Evolutionary conservation across 192 early-diverging fungal species (phyloP).

Genomic region (Coemansia sp.): DNA sequence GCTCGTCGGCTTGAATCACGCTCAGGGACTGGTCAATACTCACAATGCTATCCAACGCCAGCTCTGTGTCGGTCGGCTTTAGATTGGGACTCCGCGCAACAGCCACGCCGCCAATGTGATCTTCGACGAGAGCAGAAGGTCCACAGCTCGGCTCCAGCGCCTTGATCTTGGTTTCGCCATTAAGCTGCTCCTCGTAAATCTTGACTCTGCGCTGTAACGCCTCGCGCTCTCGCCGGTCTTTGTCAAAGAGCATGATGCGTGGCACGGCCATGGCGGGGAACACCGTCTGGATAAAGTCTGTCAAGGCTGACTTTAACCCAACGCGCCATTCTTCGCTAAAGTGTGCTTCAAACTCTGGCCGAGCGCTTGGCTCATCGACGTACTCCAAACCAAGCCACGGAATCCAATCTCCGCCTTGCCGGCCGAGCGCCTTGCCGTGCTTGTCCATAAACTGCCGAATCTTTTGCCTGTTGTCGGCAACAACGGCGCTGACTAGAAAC

Average conservation of each 20-base stretch:
- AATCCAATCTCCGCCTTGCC: slow-evolving; percentile 53
- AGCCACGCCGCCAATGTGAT: slow-evolving; percentile 37
- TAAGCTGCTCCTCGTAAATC: slow-evolving; percentile 29
- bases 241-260: slow-evolving; percentile 52
- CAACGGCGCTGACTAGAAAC: slow-evolving; percentile 41
- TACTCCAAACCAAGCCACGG: slow-evolving; percentile 52
- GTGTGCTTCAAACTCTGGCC: slow-evolving; percentile 48
- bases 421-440: slow-evolving; percentile 35
- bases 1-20: slow-evolving; percentile 24
- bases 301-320: slow-evolving; percentile 31
- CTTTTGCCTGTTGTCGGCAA: slow-evolving; percentile 6
- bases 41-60: background rate
- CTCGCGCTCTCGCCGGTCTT: slow-evolving; percentile 35
- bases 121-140: slow-evolving; percentile 30
- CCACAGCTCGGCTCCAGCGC: slow-evolving; percentile 8
- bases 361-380: slow-evolving; percentile 25
- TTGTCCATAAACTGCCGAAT: slow-evolving; percentile 37
- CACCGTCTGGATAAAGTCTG: slow-evolving; percentile 49
- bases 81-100: slow-evolving; percentile 12
- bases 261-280: slow-evolving; percentile 51
- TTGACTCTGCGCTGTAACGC: slow-evolving; percentile 24
- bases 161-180: slow-evolving; percentile 43
- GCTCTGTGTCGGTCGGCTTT: background rate
- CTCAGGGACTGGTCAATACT: slow-evolving; percentile 7
- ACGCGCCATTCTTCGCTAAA: slow-evolving; percentile 45